Evolutionary conservation across 1,139 yeast genomes (phyloP).

Genomic region (Debaryomycetaceae sp.): DNA sequence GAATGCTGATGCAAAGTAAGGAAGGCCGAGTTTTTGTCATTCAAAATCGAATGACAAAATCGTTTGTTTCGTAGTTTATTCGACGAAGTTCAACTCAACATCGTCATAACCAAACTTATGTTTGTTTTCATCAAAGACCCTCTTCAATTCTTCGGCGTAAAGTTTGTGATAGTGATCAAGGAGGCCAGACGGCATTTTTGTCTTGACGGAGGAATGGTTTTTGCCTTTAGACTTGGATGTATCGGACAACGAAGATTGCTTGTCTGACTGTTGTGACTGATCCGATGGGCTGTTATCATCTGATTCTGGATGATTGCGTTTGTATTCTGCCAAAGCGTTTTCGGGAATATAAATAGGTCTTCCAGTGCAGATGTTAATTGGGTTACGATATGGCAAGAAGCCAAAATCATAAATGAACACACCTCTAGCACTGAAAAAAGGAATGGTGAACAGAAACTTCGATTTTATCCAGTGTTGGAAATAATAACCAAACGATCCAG

Average conservation of each 20-base stretch:
- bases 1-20: background rate
- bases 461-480: constrained; percentile 73
- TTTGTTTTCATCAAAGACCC: constrained; percentile 70
- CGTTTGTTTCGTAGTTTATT: constrained; percentile 23
- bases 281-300: constrained; percentile 9
- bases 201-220: constrained; percentile 14
- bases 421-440: constrained; percentile 90
- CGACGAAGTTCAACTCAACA: constrained; percentile 47
- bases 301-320: constrained; percentile 26
- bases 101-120: constrained; percentile 52
- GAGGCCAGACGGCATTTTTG: constrained; percentile 37
- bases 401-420: constrained; percentile 92
- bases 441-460: constrained; percentile 77
- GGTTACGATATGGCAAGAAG: constrained; percentile 77
- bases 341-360: constrained; percentile 70
- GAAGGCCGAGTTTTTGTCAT: too few relatives aligned
- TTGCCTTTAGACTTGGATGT: constrained; percentile 5
- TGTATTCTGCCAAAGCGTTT: constrained; percentile 31
- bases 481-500: constrained; percentile 49
- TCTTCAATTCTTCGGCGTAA: constrained; percentile 65
- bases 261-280: constrained; percentile 1
- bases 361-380: constrained; percentile 80
- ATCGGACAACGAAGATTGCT: constrained; percentile 1
- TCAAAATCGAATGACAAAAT: too few relatives aligned
- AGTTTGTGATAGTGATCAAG: constrained; percentile 70